Base-by-base conservation (phyloP, 1,284 basidiomycete genomes). In the Ustanciosporium gigantosporum region DNA sequence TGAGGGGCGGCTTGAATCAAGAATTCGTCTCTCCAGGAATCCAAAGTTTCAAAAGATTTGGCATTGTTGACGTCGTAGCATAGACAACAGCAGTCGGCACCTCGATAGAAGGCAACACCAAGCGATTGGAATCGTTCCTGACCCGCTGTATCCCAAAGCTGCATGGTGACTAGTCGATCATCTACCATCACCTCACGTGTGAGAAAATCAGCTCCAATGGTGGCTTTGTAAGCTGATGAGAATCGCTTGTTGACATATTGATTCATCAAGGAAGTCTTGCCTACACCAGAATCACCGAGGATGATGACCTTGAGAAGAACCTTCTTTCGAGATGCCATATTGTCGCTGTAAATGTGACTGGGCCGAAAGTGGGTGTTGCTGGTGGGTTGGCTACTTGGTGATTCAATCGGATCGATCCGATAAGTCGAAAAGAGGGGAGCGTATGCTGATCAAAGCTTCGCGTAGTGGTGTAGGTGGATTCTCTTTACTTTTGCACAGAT, bases 241-340 rank as follows among this genome's bases (percentile, higher is more conserved):
- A 98, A 99, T 66, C 95, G 88, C 82, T 97, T 98, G 87, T 98
- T 98, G 74, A 99, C 95, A 83, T 97, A 98, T 83, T 98, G 95
- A 83, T 97, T 98, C 95, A 99, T 99, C 73, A 99, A 86, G 32
- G 94, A 98, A 39, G 94, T 98, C 88, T 98, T 98, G 43, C 94
- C 95, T 79, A 99, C 95, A 57, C 94, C 95, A 32, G 25, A 24
- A 13, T 23, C 22, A 27, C 35, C 22, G 16, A 37, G 35, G 11
- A 74, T 67, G 53, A 75, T 76, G 57, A 73, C 73, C 87, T 98
- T 98, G 79, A 98, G 87, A 48, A 98, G 84, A 73, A 96, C 93
- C 79, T 84, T 84, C 75, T 83, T 82, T 36, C 83, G 74, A 6
- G 82, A 81, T n/a, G 83, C 80, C 83, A 84, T 84, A n/a, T 29